These are phyloP conservation scores for Iberis pinnata DNA, from an alignment of 345 rosid species.

Conservation along the genomic window DNA sequence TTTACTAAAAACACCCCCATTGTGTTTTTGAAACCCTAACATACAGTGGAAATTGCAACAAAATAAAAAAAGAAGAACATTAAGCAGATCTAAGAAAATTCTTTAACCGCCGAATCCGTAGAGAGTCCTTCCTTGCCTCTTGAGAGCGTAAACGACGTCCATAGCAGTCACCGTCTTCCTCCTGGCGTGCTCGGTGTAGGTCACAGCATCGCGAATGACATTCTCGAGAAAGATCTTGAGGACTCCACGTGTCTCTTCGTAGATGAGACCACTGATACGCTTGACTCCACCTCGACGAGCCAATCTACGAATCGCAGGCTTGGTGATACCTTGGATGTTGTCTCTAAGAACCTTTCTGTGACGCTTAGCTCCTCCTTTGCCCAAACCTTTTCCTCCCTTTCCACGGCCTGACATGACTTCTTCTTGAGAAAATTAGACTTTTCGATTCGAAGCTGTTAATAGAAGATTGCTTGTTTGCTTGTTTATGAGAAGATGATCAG, in stretches of 20 bases:
- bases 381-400: slow-evolving; percentile 31
- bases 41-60: background rate
- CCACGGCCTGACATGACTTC: slow-evolving; percentile 23
- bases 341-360: slow-evolving; percentile 31
- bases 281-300: slow-evolving; percentile 33
- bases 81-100: too few relatives aligned
- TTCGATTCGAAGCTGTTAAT: too few relatives aligned
- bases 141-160: background rate
- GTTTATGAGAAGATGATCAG: background rate
- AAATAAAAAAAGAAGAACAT: background rate
- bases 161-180: background rate
- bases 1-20: slow-evolving; percentile 15
- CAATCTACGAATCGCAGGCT: slow-evolving; percentile 26
- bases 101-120: slow-evolving; percentile 11
- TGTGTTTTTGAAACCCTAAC: background rate
- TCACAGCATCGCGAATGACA: slow-evolving; percentile 27
- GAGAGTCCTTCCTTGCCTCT: slow-evolving; percentile 14
- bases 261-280: slow-evolving; percentile 31
- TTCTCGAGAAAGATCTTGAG: slow-evolving; percentile 31
- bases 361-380: slow-evolving; percentile 28
- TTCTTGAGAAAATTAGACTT: background rate
- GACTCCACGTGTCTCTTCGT: slow-evolving; percentile 27
- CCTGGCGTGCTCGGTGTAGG: slow-evolving; percentile 30
- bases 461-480: background rate
- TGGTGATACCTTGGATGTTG: slow-evolving; percentile 31